A percentile compares a stretch with the other conserved stretches of the same genome.
These are phyloP conservation scores for Hypoxylon rickii DNA, from an alignment of 495 filamentous ascomycete genomes.

Conservation along the genomic window DNA sequence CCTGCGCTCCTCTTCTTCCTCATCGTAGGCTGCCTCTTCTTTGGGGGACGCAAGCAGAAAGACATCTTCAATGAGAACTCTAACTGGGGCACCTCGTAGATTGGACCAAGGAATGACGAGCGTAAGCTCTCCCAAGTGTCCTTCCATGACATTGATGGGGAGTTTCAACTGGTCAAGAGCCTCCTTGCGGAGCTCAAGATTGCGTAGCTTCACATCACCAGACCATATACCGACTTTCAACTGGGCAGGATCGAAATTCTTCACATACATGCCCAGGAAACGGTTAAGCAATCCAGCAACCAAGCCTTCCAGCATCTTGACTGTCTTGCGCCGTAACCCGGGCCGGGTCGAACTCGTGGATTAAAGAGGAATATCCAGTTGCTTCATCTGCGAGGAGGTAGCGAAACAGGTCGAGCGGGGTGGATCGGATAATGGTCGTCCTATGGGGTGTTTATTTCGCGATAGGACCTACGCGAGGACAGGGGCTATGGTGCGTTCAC, in stretches of 20 bases:
- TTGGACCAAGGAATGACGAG: slow-evolving; percentile 96
- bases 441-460: no score
- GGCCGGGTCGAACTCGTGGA: slow-evolving; percentile 47
- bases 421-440: slow-evolving; percentile 1
- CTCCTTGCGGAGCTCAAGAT: slow-evolving; percentile 90
- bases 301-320: slow-evolving; percentile 66
- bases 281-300: slow-evolving; percentile 93
- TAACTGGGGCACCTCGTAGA: slow-evolving; percentile 88
- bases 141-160: slow-evolving; percentile 94
- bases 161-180: slow-evolving; percentile 95
- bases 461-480: no score
- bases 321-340: slow-evolving; percentile 55
- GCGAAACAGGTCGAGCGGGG: not conserved
- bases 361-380: slow-evolving; percentile 32
- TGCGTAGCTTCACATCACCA: slow-evolving; percentile 89
- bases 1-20: slow-evolving; percentile 84
- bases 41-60: slow-evolving; percentile 91
- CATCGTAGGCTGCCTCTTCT: slow-evolving; percentile 89
- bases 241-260: slow-evolving; percentile 96
- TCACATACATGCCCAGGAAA: slow-evolving; percentile 98
- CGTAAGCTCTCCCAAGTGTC: slow-evolving; percentile 88
- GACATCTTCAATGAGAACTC: slow-evolving; percentile 94
- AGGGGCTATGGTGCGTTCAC: no score
- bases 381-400: slow-evolving; percentile 40
- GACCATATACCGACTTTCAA: slow-evolving; percentile 98